Evolutionary conservation across 208 protist species (phyloP).

Genomic region (Vickermania spadyakhi): DNA sequence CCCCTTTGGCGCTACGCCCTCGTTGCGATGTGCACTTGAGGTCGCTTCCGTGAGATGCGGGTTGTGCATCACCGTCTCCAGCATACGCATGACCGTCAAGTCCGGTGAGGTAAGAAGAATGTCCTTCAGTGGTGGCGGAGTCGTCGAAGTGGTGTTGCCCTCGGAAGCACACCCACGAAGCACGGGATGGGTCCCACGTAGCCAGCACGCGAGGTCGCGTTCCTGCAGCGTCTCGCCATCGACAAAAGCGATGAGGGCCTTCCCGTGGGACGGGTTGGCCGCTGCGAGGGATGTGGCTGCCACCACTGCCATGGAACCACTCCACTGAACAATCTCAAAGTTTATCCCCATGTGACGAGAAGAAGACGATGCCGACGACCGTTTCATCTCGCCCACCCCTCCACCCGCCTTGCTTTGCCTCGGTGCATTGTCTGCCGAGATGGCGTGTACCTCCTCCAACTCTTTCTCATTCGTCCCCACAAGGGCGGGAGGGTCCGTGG

Average conservation of each 20-base stretch:
- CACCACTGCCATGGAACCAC: not conserved
- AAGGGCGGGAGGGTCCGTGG: not conserved
- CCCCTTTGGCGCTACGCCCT: not conserved
- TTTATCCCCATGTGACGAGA: too few species aligned
- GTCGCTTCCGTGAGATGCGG: conserved; percentile 16
- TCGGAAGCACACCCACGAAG: not conserved
- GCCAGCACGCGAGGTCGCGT: not conserved
- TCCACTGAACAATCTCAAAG: not conserved
- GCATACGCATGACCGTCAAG: conserved; percentile 36
- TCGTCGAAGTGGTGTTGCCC: not conserved
- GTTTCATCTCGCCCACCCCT: too few species aligned
- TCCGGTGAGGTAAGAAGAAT: conserved; percentile 39
- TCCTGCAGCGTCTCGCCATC: not conserved
- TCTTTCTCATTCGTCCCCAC: not conserved
- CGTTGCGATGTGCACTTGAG: not conserved
- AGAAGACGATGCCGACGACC: too few species aligned
- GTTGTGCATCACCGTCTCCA: conserved; percentile 66
- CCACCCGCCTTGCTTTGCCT: not conserved
- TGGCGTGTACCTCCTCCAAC: not conserved
- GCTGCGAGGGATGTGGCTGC: not conserved
- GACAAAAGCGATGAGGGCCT: not conserved
- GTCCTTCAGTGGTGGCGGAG: too few species aligned
- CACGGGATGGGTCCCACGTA: not conserved
- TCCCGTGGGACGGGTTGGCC: not conserved
- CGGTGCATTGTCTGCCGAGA: too few species aligned